Evolutionary conservation across 768 basidiomycete genomes (phyloP).

Genomic region (Lactarius sp.): DNA sequence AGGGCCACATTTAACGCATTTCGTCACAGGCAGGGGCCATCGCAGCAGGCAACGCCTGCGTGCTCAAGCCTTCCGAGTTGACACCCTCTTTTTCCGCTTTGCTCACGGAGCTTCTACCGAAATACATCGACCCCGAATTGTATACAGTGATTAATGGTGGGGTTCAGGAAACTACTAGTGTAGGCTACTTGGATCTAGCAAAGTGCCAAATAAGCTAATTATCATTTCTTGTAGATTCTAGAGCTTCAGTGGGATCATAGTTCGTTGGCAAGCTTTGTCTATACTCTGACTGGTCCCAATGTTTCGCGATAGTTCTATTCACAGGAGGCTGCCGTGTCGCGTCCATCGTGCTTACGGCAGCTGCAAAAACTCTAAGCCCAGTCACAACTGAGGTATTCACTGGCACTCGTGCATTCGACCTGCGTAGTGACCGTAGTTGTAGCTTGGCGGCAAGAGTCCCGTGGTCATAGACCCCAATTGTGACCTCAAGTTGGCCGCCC

Average conservation of each 20-base stretch:
- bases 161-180: constrained; percentile 32
- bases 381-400: constrained; percentile 47
- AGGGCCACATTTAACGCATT: background rate
- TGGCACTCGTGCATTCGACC: background rate
- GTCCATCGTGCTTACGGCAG: constrained; percentile 63
- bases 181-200: constrained; percentile 8
- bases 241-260: constrained; percentile 66
- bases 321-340: constrained; percentile 58
- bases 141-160: constrained; percentile 35
- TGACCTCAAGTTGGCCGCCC: constrained; percentile 60
- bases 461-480: constrained; percentile 66
- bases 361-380: constrained; percentile 72
- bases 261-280: constrained; percentile 31
- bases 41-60: constrained; percentile 35
- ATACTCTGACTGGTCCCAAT: constrained; percentile 21
- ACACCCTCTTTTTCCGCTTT: constrained; percentile 30
- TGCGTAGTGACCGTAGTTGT: background rate
- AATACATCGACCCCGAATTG: constrained; percentile 36
- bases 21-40: constrained; percentile 34
- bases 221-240: constrained; percentile 44
- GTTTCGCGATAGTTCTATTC: constrained; percentile 46
- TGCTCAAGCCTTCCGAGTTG: constrained; percentile 38
- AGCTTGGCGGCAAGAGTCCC: constrained; percentile 73
- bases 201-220: background rate
- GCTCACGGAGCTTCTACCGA: constrained; percentile 26